Evolutionary conservation across 257 asterid species (phyloP).

Genomic region (Salvia hispanica): DNA sequence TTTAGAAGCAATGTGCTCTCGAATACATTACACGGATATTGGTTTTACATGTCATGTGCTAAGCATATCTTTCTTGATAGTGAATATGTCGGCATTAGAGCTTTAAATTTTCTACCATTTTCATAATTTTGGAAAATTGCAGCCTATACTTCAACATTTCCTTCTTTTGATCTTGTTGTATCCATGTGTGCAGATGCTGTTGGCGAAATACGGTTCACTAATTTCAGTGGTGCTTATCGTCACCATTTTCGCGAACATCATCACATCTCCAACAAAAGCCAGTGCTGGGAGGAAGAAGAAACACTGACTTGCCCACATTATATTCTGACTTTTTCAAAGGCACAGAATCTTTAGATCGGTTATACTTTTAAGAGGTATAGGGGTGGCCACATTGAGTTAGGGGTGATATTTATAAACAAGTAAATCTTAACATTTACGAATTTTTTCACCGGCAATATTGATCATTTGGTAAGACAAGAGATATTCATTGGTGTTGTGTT

Average conservation of each 20-base stretch:
- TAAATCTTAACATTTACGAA: not conserved
- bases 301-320: conserved; percentile 32
- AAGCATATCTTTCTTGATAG: conserved; percentile 4
- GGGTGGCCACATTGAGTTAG: conserved; percentile 21
- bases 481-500: not conserved
- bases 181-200: conserved; percentile 45
- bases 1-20: not conserved
- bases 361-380: conserved; percentile 15
- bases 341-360: conserved; percentile 10
- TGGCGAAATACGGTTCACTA: conserved; percentile 53
- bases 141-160: not conserved
- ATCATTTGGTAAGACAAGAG: not conserved
- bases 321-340: not conserved
- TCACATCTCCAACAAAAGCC: conserved; percentile 36
- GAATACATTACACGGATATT: not conserved
- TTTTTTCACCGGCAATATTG: not conserved
- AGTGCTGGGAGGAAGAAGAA: conserved; percentile 35
- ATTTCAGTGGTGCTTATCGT: conserved; percentile 47
- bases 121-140: not conserved
- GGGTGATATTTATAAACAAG: not conserved
- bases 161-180: not conserved
- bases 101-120: too few species aligned
- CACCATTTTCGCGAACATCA: conserved; percentile 38
- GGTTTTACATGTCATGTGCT: not conserved
- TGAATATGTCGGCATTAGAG: not conserved